Base-by-base conservation (phyloP, 169 alveolate genomes). In the Plasmodium vivax region DNA sequence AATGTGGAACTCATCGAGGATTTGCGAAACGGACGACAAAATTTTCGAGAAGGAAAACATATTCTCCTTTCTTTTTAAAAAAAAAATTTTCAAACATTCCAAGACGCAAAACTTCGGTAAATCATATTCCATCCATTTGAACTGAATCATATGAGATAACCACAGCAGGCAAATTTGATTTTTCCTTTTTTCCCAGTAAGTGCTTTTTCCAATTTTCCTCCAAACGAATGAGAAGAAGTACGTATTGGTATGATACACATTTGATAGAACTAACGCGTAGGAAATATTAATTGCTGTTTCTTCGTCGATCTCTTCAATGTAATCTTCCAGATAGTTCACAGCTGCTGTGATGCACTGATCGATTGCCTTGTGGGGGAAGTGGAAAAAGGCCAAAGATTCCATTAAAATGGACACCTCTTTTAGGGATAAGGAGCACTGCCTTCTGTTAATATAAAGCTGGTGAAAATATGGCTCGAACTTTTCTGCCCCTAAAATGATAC, bases 131-230 rank as follows among this genome's bases (percentile, higher is more conserved):
- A 95, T 27, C 84, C 96, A 93, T 27, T 96, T 96, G 72, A 95
- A 93, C 74, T 82, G 95, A 72, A 95, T 80, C 94, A 96, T 84
- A 73, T 96, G 97, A 54, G 84, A 95, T 41, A 96, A 94, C 98
- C 98, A 96, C n/a, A 96, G 79, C 56, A 95, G 87, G 82, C 95
- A 96, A 23, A 95, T 90, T 62, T 92, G 93, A 38, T 75, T 77
- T 72, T 94, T 94, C 81, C 91, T 77, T 38, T 84, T 88, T 62
- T 96, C 98, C 98, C 98, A 96, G 12, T 68, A 92, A 32, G 96
- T 88, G 1, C 95, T 96, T 47, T 95, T 94, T 30, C 96, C 98
- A 41, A 96, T 95, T 74, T 79, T 96, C 71, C 98, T 94, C 97
- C 97, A 95, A 41, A 96, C 81, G 84, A 93, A 96, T 23, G 97